Evolutionary conservation across 2,329 filamentous ascomycete genomes (phyloP).

Genomic region (Diaporthe vaccinii): DNA sequence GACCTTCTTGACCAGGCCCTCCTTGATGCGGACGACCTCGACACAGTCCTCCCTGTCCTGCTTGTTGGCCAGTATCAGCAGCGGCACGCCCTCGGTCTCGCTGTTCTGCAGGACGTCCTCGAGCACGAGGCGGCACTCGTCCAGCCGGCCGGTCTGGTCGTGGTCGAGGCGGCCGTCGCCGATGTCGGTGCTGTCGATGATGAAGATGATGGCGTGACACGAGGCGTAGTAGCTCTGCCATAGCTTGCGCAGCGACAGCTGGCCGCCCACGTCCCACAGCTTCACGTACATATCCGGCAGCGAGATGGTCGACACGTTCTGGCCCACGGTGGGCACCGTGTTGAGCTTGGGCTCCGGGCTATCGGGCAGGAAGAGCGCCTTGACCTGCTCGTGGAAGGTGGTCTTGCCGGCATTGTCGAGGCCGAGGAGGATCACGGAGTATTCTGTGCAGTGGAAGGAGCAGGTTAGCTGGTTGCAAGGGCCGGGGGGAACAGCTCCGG

Average conservation of each 20-base stretch:
- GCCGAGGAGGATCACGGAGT: conserved; percentile 95
- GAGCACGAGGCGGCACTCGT: conserved; percentile 90
- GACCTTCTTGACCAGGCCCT: conserved; percentile 93
- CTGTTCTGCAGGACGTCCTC: conserved; percentile 90
- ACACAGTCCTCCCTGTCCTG: conserved; percentile 98
- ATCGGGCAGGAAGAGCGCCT: conserved; percentile 81
- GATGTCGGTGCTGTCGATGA: conserved; percentile 95
- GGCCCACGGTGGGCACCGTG: conserved; percentile 96
- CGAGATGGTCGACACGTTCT: conserved; percentile 93
- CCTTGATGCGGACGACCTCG: conserved; percentile 97
- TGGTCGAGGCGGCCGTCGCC: conserved; percentile 80
- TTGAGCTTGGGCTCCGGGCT: conserved; percentile 77
- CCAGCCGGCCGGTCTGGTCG: conserved; percentile 72
- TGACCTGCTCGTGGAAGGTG: conserved; percentile 96
- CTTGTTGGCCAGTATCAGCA: conserved; percentile 95
- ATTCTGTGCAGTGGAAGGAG: conserved; percentile 70
- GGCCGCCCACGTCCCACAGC: conserved; percentile 98
- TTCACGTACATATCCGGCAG: conserved; percentile 97
- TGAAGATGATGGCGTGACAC: conserved; percentile 97
- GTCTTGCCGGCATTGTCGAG: conserved; percentile 99
- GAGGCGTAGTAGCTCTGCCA: conserved; percentile 97
- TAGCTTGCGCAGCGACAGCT: conserved; percentile 87
- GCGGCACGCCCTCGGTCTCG: conserved; percentile 90
- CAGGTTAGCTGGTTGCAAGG: conserved; percentile 18
- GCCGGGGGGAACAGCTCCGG: conserved; percentile 25